phyloP scores from a whole-genome alignment of 805 yeast genomes.

The Candida awuae region DNA sequence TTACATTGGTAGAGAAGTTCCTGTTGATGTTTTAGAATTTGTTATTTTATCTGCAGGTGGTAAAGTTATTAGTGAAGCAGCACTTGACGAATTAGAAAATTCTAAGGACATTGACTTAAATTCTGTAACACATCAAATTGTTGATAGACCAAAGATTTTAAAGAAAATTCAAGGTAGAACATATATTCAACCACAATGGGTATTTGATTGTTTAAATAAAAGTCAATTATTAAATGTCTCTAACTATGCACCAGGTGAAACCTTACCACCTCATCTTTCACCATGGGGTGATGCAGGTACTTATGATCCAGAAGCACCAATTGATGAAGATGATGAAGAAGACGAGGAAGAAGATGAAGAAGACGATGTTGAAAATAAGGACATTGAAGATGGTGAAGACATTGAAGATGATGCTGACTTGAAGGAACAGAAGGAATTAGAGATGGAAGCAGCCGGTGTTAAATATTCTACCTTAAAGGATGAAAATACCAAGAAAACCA shows the following conservation, averaged over 20 bases:
- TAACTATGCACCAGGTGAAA: conserved; percentile 86
- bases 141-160: conserved; percentile 79
- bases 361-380: conserved; percentile 44
- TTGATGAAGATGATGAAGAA: conserved; percentile 33
- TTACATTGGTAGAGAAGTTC: conserved; percentile 91
- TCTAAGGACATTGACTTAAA: conserved; percentile 50
- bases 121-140: conserved; percentile 83
- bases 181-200: conserved; percentile 96
- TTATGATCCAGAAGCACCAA: conserved; percentile 69
- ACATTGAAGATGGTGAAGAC: conserved; percentile 45
- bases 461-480: conserved; percentile 51
- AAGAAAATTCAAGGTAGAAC: conserved; percentile 85
- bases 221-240: conserved; percentile 66
- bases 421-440: conserved; percentile 71
- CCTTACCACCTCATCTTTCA: conserved; percentile 91
- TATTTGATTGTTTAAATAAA: conserved; percentile 84
- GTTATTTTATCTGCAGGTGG: conserved; percentile 85
- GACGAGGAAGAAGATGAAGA: conserved; percentile 38
- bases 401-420: conserved; percentile 45
- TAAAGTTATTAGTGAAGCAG: conserved; percentile 73
- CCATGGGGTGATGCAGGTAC: conserved; percentile 98
- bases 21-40: conserved; percentile 85
- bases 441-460: conserved; percentile 85
- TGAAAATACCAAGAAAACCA: conserved; percentile 22
- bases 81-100: conserved; percentile 61